A percentile compares a stretch with the other conserved stretches of the same genome.
Evolutionary conservation across 179 eudicot species (phyloP).

Genomic region (Nepenthes alata): DNA sequence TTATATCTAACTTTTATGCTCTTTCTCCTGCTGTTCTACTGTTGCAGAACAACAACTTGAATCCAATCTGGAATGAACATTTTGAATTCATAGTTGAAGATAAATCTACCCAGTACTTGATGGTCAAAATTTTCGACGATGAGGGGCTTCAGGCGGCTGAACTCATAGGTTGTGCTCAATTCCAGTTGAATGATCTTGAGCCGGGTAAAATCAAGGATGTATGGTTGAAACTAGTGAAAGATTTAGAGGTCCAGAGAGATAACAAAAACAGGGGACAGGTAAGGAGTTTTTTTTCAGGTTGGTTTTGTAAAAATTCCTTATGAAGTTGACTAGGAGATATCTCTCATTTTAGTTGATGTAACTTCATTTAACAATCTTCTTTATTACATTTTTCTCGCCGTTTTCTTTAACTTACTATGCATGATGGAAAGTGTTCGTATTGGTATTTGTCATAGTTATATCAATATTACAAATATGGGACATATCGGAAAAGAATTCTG

Average conservation of each 20-base stretch:
- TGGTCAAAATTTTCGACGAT: constrained; percentile 75
- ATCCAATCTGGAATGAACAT: constrained; percentile 96
- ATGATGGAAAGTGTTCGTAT: too few species aligned
- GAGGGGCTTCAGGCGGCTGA: constrained; percentile 82
- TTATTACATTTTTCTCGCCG: too few species aligned
- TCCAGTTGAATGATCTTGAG: constrained; percentile 59
- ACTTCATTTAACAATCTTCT: too few species aligned
- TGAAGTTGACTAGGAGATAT: background rate
- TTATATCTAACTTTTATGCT: background rate
- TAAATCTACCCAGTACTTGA: constrained; percentile 72
- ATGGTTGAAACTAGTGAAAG: constrained; percentile 88
- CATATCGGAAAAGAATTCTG: too few species aligned
- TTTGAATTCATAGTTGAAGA: constrained; percentile 83
- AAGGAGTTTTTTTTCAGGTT: constrained; percentile 9
- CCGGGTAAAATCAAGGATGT: constrained; percentile 90
- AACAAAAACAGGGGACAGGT: constrained; percentile 86
- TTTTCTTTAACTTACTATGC: too few species aligned
- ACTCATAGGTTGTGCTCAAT: constrained; percentile 74
- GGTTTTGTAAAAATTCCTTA: background rate
- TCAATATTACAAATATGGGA: too few species aligned
- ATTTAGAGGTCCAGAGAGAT: constrained; percentile 82
- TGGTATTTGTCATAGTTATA: too few species aligned
- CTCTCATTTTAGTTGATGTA: too few species aligned
- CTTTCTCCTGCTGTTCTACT: background rate
- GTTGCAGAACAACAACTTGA: constrained; percentile 61